These are phyloP conservation scores for Xylaria sp. DNA, from an alignment of 2,329 filamentous ascomycete species.

Conservation along the genomic window DNA sequence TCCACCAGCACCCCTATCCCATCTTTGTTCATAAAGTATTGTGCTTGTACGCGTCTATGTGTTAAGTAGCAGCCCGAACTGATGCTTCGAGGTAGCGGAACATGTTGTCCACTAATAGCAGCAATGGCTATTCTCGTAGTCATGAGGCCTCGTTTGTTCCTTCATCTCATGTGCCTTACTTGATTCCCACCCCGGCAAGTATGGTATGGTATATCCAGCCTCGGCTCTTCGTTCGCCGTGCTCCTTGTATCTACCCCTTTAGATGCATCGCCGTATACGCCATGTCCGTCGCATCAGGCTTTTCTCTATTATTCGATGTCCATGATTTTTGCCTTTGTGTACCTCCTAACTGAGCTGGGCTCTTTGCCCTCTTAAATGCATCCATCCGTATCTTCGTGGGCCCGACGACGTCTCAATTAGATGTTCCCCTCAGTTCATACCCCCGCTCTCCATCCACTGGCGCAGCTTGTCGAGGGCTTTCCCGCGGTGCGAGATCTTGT, in stretches of 20 bases:
- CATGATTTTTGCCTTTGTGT: background rate
- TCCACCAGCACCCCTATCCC: background rate
- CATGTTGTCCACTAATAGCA: background rate
- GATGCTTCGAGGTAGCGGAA: background rate
- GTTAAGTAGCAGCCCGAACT: background rate
- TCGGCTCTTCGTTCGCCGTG: background rate
- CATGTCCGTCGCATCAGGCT: background rate
- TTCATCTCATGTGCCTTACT: background rate
- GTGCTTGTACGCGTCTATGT: background rate
- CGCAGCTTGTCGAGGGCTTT: constrained; percentile 88
- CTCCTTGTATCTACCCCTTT: background rate
- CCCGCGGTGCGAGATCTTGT: constrained; percentile 88
- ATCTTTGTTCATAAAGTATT: background rate
- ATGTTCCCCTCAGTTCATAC: constrained; percentile 24
- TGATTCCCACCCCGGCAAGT: background rate
- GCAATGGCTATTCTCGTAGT: background rate
- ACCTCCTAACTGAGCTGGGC: background rate
- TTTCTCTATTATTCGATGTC: background rate
- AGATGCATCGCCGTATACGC: background rate
- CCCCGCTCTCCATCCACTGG: constrained; percentile 69
- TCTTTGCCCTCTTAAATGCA: background rate
- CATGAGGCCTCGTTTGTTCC: background rate
- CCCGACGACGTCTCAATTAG: background rate
- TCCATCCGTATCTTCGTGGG: background rate
- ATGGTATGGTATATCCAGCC: background rate